phyloP scores from a whole-genome alignment of 257 asterid species.

The Solanum infundibuliforme region DNA sequence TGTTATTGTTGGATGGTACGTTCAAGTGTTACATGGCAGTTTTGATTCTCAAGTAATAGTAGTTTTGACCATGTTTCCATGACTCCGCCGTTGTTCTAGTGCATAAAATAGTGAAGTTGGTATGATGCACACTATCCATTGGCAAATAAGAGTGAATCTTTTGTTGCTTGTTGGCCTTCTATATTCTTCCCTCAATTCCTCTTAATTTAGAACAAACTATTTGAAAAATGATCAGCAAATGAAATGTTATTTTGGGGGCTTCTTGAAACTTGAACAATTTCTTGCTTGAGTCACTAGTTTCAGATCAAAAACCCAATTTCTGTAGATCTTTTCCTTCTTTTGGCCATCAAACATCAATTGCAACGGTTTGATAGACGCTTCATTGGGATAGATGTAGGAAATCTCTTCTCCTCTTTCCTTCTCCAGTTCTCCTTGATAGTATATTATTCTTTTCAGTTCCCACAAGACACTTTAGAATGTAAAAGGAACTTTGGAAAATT shows the following conservation, averaged over 20 bases:
- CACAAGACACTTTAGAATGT: background rate
- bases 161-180: background rate
- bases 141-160: background rate
- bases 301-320: background rate
- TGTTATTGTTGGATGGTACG: background rate
- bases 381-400: background rate
- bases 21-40: background rate
- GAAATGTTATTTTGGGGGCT: background rate
- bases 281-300: background rate
- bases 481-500: background rate
- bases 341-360: background rate
- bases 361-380: background rate
- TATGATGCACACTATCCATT: background rate
- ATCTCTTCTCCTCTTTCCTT: background rate
- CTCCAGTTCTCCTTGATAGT: background rate
- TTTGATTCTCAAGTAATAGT: background rate
- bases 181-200: background rate
- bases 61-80: background rate
- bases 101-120: background rate
- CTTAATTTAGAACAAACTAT: background rate
- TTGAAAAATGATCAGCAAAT: background rate
- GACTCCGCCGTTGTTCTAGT: background rate
- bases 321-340: background rate
- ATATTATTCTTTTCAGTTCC: background rate
- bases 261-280: background rate